Base-by-base conservation (phyloP, 139 green algal species). In the Choricystis sp. region DNA sequence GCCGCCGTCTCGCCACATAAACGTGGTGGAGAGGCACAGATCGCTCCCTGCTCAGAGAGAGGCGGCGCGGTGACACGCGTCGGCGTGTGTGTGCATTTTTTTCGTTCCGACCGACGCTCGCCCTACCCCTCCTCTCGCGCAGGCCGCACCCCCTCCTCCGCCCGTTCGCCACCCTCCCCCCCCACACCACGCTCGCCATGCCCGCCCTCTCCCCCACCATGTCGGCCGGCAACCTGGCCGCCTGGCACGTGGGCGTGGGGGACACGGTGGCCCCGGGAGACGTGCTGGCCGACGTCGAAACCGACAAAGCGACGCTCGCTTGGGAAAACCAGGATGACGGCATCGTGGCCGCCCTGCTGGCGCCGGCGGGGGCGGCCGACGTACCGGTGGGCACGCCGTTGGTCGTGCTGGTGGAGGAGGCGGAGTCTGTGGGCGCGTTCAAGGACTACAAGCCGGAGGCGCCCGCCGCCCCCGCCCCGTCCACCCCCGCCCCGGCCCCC, bases 231-330 rank as follows among this genome's bases (percentile, higher is more conserved):
- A 91, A 86, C 75, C 30, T 82, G 16, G 62, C 71, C 23, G 58
- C 61, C 16, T 81, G 76, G 74, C 65, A 74, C 29, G 77, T 92
- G 5, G 86, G 74, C 23, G 79, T 80, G 31, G 87, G 87, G 2
- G 78, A 88, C 59, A 70, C 75, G 56, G 69, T 97, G 0, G 65
- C 66, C 23, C 63, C 85, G 3, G 90, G 90, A 1, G 78, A 89
- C 56, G 71, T 96, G 20, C 74, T 97, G 26, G 85, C 82, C 5
- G 89, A 96, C 19, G 80, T 97, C 0, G 91, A 97, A 69, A 97
- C 90, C 4, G 90, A 96, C 75, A 96, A 96, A 71, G 89, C 89
- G 1, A 89, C 80, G 1, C 40, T 78, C 9, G 69, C 72, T 30
- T 83, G 75, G 77, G 82, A 89, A 56, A 78, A 71, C 30, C 75